Conservation (phyloP, 2,329 filamentous ascomycete genomes). For the Amesomyces nigricolor region DNA sequence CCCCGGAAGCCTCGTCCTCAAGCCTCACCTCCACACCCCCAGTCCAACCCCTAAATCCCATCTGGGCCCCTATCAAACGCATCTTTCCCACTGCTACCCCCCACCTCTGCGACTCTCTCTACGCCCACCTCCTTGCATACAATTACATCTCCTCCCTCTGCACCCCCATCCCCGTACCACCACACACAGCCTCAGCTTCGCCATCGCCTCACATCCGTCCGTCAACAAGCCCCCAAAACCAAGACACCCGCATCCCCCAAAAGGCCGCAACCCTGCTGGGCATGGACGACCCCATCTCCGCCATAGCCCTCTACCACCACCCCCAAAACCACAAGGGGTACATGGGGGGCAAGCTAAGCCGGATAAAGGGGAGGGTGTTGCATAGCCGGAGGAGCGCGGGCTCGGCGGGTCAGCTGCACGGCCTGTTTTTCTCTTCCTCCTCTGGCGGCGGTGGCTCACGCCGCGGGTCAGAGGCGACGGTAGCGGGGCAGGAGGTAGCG, state of each 20-base stretch:
- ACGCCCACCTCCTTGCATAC: conserved; percentile 54
- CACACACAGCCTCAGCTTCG: conserved; percentile 26
- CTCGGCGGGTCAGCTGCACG: too few relatives aligned
- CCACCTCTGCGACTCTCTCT: conserved; percentile 53
- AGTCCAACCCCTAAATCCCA: not conserved
- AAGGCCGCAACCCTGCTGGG: conserved; percentile 51
- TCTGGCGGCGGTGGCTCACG: conserved; percentile 9
- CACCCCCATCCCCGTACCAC: conserved; percentile 14
- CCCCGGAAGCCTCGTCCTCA: not conserved
- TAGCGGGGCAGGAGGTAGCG: conserved; percentile 11
- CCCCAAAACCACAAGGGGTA: conserved; percentile 14
- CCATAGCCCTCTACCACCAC: conserved; percentile 18
- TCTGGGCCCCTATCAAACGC: conserved; percentile 36
- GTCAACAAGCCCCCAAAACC: conserved; percentile 22
- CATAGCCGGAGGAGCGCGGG: not conserved
- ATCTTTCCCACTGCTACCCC: conserved; percentile 50
- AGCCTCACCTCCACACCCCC: not conserved
- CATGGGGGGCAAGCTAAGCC: not conserved
- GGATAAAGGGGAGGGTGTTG: not conserved
- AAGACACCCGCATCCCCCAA: conserved; percentile 37
- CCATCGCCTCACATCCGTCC: conserved; percentile 19
- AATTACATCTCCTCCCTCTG: conserved; percentile 48
- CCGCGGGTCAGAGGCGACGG: not conserved
- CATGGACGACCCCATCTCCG: conserved; percentile 29
- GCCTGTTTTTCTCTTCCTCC: not conserved